Evolutionary conservation across 2,329 filamentous ascomycete genomes (phyloP).

Genomic region (Acrodontium crateriforme): DNA sequence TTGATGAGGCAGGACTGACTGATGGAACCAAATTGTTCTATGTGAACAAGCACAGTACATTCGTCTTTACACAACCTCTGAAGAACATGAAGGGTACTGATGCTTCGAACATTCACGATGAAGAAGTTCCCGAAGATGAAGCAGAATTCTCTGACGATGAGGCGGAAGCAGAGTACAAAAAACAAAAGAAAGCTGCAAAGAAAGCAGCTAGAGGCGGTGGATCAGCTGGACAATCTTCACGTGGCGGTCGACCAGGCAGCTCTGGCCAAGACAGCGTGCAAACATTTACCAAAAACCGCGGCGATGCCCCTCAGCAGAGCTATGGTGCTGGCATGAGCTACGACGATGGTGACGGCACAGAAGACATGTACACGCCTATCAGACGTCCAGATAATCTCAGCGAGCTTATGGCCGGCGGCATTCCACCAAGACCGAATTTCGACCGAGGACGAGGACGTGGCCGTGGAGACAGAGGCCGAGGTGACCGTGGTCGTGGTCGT

Average conservation of each 20-base stretch:
- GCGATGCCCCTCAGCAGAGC: constrained; percentile 11
- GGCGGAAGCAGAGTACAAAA: constrained; percentile 50
- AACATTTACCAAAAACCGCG: constrained; percentile 6
- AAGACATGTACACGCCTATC: constrained; percentile 34
- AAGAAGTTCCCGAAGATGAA: constrained; percentile 75
- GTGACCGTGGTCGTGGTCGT: constrained; percentile 13
- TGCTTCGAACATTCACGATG: constrained; percentile 87
- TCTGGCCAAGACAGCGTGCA: constrained; percentile 5
- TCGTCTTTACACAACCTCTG: constrained; percentile 74
- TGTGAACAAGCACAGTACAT: constrained; percentile 61
- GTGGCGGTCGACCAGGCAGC: constrained; percentile 6
- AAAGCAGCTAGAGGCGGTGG: constrained; percentile 13
- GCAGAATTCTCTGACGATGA: constrained; percentile 96
- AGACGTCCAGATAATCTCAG: constrained; percentile 34
- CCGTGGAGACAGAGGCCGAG: constrained; percentile 15
- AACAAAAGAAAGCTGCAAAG: constrained; percentile 21
- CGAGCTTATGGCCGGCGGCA: constrained; percentile 28
- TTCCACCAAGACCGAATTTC: constrained; percentile 16
- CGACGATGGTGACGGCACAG: constrained; percentile 27
- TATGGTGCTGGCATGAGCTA: constrained; percentile 23
- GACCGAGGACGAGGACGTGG: constrained; percentile 15
- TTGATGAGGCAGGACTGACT: constrained; percentile 52
- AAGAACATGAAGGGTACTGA: constrained; percentile 76
- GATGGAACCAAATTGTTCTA: constrained; percentile 65
- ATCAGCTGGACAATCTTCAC: constrained; percentile 2